These are phyloP conservation scores for Didymellaceae sp. DNA, from an alignment of 2,329 filamentous ascomycete species.

Conservation along the genomic window DNA sequence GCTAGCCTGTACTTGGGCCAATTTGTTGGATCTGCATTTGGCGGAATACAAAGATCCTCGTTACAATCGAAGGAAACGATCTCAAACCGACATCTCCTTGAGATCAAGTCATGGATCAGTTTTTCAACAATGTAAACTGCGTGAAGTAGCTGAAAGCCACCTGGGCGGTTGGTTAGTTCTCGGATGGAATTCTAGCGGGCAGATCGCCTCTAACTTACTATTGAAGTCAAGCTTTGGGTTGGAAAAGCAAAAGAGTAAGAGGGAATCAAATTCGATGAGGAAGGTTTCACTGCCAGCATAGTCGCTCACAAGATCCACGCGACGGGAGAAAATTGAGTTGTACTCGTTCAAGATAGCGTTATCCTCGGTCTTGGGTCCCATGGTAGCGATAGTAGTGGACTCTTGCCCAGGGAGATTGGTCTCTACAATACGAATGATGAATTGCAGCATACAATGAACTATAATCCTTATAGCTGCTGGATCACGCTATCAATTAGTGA, in stretches of 20 bases:
- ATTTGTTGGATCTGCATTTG: constrained; percentile 39
- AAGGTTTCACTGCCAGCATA: constrained; percentile 78
- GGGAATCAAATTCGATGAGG: constrained; percentile 73
- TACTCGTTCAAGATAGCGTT: no score
- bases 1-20: constrained; percentile 65
- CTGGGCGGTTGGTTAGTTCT: no score
- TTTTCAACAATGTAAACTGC: constrained; percentile 72
- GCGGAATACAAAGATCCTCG: constrained; percentile 63
- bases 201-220: no score
- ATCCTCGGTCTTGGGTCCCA: no score
- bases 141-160: constrained; percentile 74
- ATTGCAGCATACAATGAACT: no score
- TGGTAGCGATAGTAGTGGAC: no score
- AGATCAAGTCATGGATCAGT: constrained; percentile 66
- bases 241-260: constrained; percentile 70
- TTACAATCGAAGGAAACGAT: constrained; percentile 71
- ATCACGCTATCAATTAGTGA: no score
- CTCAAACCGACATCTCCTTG: constrained; percentile 73
- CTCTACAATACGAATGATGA: no score
- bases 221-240: constrained; percentile 69
- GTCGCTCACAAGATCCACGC: constrained; percentile 68
- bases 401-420: no score
- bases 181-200: no score
- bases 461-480: no score
- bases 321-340: constrained; percentile 47